Evolutionary conservation across 1,284 basidiomycete species (phyloP), one percentile per base, ranked within the genome.

Genomic region (Phylloporus sp.): DNA sequence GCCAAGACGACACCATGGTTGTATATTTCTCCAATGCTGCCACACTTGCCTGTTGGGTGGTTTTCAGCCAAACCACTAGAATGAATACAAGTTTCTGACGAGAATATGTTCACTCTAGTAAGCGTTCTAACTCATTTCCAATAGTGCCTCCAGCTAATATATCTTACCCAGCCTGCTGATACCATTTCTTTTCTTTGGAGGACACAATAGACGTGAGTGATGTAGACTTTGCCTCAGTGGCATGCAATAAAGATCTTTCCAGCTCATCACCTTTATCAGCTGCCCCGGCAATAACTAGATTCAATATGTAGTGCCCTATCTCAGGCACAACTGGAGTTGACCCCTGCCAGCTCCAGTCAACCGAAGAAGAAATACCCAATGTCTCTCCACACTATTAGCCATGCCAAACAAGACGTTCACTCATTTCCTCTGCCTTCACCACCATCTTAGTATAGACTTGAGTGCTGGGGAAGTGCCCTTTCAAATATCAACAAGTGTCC

Each of bases 171-270:
- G 81, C 77, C 76, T 44, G 69, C 69, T 56, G 75, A 75, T 58
- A 69, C 77, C 55, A 71, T 77, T 20, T 82, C 81, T 55, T 78
- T 82, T 32, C 72, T 75, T 55, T 75, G 73, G 84, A 85, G 63
- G 91, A 92, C 74, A 87, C 87, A 26, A 93, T 93, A 91, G 91
- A 93, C 68, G 81, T 93, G 46, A 91, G 32, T 31, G 29, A 51
- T 6, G 31, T n/a, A 20, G 50, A 93, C 73, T 81, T 82, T 42
- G 84, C 83, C 24, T 64, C 74, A 64, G 49, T 69, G 66, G 31
- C 70, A 68, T 52, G 69, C 69, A 44, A 68, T 66, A 50, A 66
- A 66, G 56, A 73, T 62, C 68, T 77, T 31, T 80, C 79, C 53
- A 76, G 81, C 46, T 77, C 81, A 3, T 74, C 75, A 34, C 83